These are phyloP conservation scores for Trametes villosa DNA, from an alignment of 768 basidiomycete genomes.

Conservation along the genomic window DNA sequence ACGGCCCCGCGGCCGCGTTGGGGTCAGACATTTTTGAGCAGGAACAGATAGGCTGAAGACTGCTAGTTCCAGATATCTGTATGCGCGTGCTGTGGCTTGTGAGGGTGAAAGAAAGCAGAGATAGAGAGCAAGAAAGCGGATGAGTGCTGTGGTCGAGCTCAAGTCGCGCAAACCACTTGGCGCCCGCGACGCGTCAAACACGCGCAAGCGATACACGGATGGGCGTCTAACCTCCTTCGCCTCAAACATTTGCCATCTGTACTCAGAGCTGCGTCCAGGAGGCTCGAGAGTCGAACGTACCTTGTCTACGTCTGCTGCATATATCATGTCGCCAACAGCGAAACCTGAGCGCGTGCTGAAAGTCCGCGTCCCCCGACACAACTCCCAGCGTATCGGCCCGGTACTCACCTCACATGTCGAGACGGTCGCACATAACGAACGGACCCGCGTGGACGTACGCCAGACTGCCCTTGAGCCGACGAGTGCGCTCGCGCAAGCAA, in stretches of 20 bases:
- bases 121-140: background rate
- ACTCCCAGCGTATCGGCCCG: slow-evolving; percentile 70
- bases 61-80: background rate
- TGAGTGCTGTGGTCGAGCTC: slow-evolving; percentile 19
- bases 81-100: too few relatives aligned
- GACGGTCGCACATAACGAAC: slow-evolving; percentile 52
- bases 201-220: background rate
- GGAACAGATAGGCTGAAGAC: background rate
- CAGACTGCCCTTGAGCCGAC: slow-evolving; percentile 63
- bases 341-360: slow-evolving; percentile 60
- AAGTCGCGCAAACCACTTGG: slow-evolving; percentile 10
- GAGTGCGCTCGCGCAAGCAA: slow-evolving; percentile 57
- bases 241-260: background rate
- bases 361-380: slow-evolving; percentile 73
- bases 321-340: slow-evolving; percentile 57
- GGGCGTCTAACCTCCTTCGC: background rate
- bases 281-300: too few relatives aligned
- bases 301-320: background rate
- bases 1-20: slow-evolving; percentile 19
- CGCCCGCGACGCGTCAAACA: slow-evolving; percentile 22
- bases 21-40: slow-evolving; percentile 17
- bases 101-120: too few relatives aligned
- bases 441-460: slow-evolving; percentile 57
- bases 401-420: slow-evolving; percentile 66
- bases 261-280: too few relatives aligned